Base-by-base conservation (phyloP, 2,329 filamentous ascomycete genomes). In the Trichophyton equinum region DNA sequence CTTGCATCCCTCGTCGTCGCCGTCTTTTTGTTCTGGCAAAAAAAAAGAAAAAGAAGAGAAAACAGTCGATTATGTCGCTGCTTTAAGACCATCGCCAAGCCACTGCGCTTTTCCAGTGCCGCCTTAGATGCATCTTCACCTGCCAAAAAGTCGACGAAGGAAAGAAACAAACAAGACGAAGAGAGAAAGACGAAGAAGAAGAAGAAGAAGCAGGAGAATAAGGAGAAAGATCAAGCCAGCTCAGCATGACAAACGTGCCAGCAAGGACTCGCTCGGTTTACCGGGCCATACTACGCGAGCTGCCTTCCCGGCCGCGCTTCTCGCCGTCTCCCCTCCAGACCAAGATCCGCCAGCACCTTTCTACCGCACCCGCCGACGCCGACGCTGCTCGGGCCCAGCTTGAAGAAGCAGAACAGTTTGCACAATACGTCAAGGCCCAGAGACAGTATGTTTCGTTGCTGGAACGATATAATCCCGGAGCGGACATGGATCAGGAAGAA, bases 381-480 rank as follows among this genome's bases (percentile, higher is more conserved):
- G 57, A 62, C 60, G 30, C 64, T 51, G 70, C 75, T n/a, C 74
- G 42, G 47, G 65, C 67, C n/a, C 69, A 71, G 25, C 55, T 76
- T 13, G 72, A 79, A 58, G 77, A 89, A 66, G 86, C 84, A n/a
- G 84, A 89, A 65, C 90, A 97, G 73, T 84, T 90, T 66, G 75
- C 91, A 27, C 81, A 84, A 61, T 97, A 96, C 72, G 80, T 94
- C 20, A 83, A 84, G 67, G 86, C 91, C n/a, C 94, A 99, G 78
- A 81, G 91, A 59, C 83, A 83, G 71, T 96, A 97, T 73, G 82
- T 84, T 27, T 86, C 84, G 15, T 77, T 97, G 49, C 73, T 97
- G 42, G 91, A 96, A 75, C 82, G 91, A 67, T 97, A 99, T 76
- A 97, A 97, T 73, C 91, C 91, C 0, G 91, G 91, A 18, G 89